phyloP scores from a whole-genome alignment of 2,329 filamentous ascomycete genomes.

The Lasiodiplodia sp. region DNA sequence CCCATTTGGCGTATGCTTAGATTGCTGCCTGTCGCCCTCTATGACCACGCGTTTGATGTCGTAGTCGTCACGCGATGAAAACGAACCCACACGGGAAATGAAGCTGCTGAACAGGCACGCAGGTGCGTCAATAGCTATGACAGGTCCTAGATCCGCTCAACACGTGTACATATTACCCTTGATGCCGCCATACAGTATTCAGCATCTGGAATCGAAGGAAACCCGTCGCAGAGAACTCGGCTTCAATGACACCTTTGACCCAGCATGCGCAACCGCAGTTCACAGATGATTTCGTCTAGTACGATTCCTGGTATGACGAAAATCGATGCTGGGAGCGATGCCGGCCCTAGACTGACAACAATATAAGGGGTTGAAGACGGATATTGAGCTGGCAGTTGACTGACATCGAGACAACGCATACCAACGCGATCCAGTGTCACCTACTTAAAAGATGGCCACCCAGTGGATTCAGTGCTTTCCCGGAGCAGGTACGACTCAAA shows the following conservation, averaged over 20 bases:
- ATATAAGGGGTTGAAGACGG: not conserved
- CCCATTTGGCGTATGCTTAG: not conserved
- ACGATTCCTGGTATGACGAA: not conserved
- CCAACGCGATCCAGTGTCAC: not conserved
- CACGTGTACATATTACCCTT: not conserved
- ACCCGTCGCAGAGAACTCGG: too few species aligned
- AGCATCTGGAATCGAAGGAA: not conserved
- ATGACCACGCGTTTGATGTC: not conserved
- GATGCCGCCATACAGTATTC: not conserved
- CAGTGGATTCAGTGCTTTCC: not conserved
- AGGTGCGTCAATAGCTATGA: not conserved
- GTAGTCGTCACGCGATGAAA: not conserved
- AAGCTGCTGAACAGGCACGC: not conserved
- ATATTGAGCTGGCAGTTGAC: not conserved
- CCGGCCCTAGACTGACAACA: not conserved
- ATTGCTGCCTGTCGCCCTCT: not conserved
- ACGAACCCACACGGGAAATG: not conserved
- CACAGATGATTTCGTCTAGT: too few species aligned
- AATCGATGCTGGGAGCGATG: not conserved
- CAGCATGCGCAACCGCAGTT: too few species aligned
- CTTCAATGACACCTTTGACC: too few species aligned
- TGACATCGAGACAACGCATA: not conserved
- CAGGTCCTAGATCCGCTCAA: not conserved
- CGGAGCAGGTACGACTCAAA: too few species aligned
- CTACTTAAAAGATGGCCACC: not conserved